Conservation (phyloP, 331 rosid genomes). For the Phaseolus coccineus region DNA sequence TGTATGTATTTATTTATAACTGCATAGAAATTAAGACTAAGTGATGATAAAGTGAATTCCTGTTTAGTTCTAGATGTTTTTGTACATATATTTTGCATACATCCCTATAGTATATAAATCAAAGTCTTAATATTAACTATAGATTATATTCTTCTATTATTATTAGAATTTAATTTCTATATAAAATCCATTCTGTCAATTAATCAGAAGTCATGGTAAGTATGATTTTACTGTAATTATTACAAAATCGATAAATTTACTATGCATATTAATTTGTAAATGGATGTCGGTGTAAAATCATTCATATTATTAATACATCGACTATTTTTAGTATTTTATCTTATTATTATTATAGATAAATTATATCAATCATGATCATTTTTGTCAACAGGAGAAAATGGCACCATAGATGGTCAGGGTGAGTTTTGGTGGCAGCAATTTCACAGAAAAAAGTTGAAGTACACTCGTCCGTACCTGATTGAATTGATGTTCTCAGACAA, state of each 20-base stretch:
- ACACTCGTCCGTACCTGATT: slow-evolving; percentile 83
- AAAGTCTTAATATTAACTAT: neutral
- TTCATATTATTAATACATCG: too few species aligned
- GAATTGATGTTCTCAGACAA: slow-evolving; percentile 71
- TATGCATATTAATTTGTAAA: too few species aligned
- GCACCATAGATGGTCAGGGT: slow-evolving; percentile 91
- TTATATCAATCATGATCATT: neutral
- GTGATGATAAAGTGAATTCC: too few species aligned
- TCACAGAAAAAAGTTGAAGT: slow-evolving; percentile 58
- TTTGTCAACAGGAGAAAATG: slow-evolving; percentile 63
- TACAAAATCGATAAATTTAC: too few species aligned
- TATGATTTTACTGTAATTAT: too few species aligned
- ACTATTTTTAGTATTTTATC: neutral
- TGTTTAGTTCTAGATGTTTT: neutral
- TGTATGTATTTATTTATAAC: too few species aligned
- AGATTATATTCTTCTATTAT: neutral
- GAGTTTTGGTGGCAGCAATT: slow-evolving; percentile 80
- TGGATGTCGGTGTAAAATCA: too few species aligned
- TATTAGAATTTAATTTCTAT: neutral
- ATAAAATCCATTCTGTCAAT: too few species aligned
- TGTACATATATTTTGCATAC: neutral
- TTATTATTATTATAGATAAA: neutral
- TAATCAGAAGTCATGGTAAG: too few species aligned
- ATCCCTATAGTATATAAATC: neutral
- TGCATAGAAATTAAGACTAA: neutral